phyloP scores from a whole-genome alignment of 306 rosid species.

The peach (Prunus persica) region DNA sequence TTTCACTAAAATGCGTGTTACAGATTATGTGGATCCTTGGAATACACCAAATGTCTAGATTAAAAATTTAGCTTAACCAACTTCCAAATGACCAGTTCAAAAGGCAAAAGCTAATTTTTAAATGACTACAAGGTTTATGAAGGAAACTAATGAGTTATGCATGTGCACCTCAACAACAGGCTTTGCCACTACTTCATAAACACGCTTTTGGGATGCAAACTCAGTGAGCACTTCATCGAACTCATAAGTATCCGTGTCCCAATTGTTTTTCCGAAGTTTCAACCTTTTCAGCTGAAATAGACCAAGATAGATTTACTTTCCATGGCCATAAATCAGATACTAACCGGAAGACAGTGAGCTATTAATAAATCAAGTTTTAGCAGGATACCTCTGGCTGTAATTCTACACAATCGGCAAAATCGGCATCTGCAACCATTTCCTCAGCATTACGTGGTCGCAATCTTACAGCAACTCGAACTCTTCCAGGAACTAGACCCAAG shows the following conservation, averaged over 20 bases:
- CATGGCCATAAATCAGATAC: neutral
- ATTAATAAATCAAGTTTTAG: constrained; percentile 8
- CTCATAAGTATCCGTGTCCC: constrained; percentile 97
- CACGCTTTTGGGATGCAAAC: constrained; percentile 96
- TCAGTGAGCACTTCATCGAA: constrained; percentile 98
- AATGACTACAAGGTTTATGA: constrained; percentile 13
- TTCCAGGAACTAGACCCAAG: constrained; percentile 74
- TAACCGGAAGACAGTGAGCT: neutral
- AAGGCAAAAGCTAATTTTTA: constrained; percentile 3
- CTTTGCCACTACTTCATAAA: constrained; percentile 95
- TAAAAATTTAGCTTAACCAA: neutral
- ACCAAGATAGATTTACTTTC: constrained; percentile 12
- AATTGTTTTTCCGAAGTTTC: constrained; percentile 91
- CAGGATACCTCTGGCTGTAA: constrained; percentile 84
- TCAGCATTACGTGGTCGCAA: constrained; percentile 79
- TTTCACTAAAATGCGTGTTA: neutral
- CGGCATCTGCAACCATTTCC: constrained; percentile 78
- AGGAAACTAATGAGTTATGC: constrained; percentile 15
- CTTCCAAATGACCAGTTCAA: neutral
- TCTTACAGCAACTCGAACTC: constrained; percentile 97
- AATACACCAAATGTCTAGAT: neutral
- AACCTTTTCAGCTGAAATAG: constrained; percentile 86
- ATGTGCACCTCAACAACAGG: constrained; percentile 95
- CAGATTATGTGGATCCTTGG: neutral
- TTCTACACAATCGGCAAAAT: constrained; percentile 96